Evolutionary conservation across 352 stramenopile genomes (phyloP).

Genomic region (Pythium aphanidermatum): DNA sequence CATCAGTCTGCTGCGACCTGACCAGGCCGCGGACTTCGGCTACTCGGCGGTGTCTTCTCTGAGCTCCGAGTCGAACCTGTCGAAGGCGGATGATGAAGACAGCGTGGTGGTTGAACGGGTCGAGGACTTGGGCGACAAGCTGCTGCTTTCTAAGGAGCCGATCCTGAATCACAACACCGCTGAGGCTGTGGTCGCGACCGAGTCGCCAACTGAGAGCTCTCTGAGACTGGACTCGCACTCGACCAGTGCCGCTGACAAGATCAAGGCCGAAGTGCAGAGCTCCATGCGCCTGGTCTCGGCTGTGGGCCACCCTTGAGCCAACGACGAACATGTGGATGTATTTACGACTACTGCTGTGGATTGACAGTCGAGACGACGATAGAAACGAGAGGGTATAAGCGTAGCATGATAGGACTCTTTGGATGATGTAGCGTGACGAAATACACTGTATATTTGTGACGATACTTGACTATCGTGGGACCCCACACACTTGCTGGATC

Average conservation of each 20-base stretch:
- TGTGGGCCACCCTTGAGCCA: slow-evolving; percentile 7
- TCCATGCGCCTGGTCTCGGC: background rate
- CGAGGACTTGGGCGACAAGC: slow-evolving; percentile 6
- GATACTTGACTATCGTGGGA: background rate
- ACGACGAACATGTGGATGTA: no score
- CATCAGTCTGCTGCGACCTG: slow-evolving; percentile 58
- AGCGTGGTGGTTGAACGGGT: slow-evolving; percentile 5
- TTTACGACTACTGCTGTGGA: background rate
- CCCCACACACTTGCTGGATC: slow-evolving; percentile 13
- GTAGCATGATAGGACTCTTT: no score
- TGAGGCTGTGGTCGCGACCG: background rate
- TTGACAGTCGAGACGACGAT: background rate
- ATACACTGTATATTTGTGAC: background rate
- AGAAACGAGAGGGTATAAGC: slow-evolving; percentile 2
- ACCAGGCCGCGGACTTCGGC: slow-evolving; percentile 63
- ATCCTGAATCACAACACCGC: background rate
- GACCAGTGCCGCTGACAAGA: slow-evolving; percentile 2
- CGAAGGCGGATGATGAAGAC: slow-evolving; percentile 8
- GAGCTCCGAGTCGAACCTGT: slow-evolving; percentile 28
- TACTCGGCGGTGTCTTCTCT: slow-evolving; percentile 52
- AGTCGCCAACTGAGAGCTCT: slow-evolving; percentile 18
- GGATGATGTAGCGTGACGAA: no score
- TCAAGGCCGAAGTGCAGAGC: slow-evolving; percentile 3
- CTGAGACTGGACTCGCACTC: slow-evolving; percentile 3
- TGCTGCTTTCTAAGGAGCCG: no score